A percentile compares a stretch with the other conserved stretches of the same genome.
Evolutionary conservation across 768 basidiomycete species (phyloP).

Genomic region (Pholiota microspora): DNA sequence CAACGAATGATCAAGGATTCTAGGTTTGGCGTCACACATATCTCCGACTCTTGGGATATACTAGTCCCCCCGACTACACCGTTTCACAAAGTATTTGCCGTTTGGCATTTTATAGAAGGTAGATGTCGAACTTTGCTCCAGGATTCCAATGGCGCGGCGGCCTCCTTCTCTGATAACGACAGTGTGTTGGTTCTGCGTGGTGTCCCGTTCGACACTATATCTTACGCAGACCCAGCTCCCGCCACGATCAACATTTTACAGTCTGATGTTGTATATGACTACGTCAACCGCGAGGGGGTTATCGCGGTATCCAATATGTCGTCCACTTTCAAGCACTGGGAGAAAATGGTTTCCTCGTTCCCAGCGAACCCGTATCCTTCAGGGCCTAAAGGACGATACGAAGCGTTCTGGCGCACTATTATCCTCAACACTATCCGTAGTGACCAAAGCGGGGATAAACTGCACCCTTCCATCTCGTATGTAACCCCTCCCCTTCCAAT

Average conservation of each 20-base stretch:
- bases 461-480: too few species aligned
- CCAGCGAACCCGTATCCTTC: not conserved
- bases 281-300: not conserved
- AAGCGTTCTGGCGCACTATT: not conserved
- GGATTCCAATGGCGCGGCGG: too few species aligned
- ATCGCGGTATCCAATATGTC: not conserved
- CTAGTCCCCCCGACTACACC: too few species aligned
- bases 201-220: conserved; percentile 4
- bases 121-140: not conserved
- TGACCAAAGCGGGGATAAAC: too few species aligned
- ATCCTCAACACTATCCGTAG: not conserved
- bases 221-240: not conserved
- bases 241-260: not conserved
- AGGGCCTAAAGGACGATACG: not conserved
- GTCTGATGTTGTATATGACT: not conserved
- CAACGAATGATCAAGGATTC: too few species aligned
- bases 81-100: too few species aligned
- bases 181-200: too few species aligned
- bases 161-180: too few species aligned
- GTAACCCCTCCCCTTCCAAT: too few species aligned
- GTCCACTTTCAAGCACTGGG: not conserved
- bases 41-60: not conserved
- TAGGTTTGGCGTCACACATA: not conserved
- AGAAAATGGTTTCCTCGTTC: not conserved
- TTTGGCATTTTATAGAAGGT: too few species aligned